Evolutionary conservation across 164 flowering plant genomes (phyloP), one percentile per base, ranked within the genome.

Genomic region (Macadamia integrifolia): DNA sequence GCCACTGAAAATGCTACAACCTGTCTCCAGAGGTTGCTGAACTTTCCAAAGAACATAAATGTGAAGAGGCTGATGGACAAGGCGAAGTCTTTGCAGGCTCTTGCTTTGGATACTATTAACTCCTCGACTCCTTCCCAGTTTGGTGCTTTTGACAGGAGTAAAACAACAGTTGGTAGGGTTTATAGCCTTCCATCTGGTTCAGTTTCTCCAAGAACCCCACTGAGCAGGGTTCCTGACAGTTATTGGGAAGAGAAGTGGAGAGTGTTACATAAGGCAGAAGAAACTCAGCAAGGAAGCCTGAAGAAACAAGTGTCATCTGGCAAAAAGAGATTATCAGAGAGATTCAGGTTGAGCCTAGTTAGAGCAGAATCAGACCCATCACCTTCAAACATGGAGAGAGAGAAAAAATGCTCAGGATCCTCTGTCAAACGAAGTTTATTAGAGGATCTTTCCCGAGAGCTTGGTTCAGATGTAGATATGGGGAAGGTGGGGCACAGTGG

Each of bases 231-330:
- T 35, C 93, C 93, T 48, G 93, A 85, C 42, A 94, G 95, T 77
- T 91, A 94, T 58, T 94, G 98, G 98, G 98, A 94, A 77, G 93
- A 88, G 71, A 85, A 87, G 73, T 94, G 97, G 98, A 83, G 93
- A 77, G 90, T 80, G 70, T 30, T 85, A 67, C 91, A 88, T 71
- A 81, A 86, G 69, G 87, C 81, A 66, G 92, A 87, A 77, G 92
- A 91, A 71, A 59, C 60, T 28, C 80, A 66, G 65, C 78, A 84
- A 59, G 76, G 61, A 74, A 72, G 69, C 65, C 65, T 23, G 13
- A 71, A 53, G 3, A 76, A 84, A 60, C 64, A 66, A 69, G 66
- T 60, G 50, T 79, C 87, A 48, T 55, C 70, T 40, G 75, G 57
- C 17, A 82, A 66, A 69, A 89, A 80, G 56, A 76, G 90, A 7